These are phyloP conservation scores for Fusarium mangiferae DNA, from an alignment of 2,329 filamentous ascomycete genomes.

Conservation along the genomic window DNA sequence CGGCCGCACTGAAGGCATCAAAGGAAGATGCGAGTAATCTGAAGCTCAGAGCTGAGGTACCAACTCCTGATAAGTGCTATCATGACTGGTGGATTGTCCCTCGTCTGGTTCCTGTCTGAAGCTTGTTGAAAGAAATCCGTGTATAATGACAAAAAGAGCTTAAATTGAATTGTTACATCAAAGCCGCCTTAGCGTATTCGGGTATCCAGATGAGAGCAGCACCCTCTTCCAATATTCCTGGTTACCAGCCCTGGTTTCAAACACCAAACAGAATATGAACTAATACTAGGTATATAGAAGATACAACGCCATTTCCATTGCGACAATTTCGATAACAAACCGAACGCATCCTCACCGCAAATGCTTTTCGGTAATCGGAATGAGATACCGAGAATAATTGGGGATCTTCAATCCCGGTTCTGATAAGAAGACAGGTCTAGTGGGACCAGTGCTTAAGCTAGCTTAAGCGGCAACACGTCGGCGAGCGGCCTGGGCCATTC, in stretches of 20 bases:
- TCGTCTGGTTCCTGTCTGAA: slow-evolving; percentile 49
- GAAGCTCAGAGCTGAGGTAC: slow-evolving; percentile 62
- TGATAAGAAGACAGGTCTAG: slow-evolving; percentile 5
- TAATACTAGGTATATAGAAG: slow-evolving; percentile 3
- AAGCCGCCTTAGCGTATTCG: slow-evolving; percentile 37
- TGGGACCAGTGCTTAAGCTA: slow-evolving; percentile 7
- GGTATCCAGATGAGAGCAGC: slow-evolving; percentile 42
- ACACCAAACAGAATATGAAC: slow-evolving; percentile 2
- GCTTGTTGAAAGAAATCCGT: background rate
- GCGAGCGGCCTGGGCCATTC: slow-evolving; percentile 57
- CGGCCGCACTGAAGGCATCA: slow-evolving; percentile 67
- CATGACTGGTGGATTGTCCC: slow-evolving; percentile 75
- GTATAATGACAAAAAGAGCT: slow-evolving; percentile 5
- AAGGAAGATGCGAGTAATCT: slow-evolving; percentile 48
- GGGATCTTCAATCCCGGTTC: slow-evolving; percentile 7
- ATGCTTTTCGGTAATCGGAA: slow-evolving; percentile 24
- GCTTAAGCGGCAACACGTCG: slow-evolving; percentile 51
- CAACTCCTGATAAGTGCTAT: slow-evolving; percentile 63
- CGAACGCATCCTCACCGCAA: slow-evolving; percentile 24
- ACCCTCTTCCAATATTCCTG: slow-evolving; percentile 16
- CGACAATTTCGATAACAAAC: slow-evolving; percentile 14
- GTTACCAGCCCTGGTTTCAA: slow-evolving; percentile 1
- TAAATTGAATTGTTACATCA: slow-evolving; percentile 31
- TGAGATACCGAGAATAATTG: slow-evolving; percentile 11
- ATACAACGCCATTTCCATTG: slow-evolving; percentile 29